Evolutionary conservation across 495 filamentous ascomycete species (phyloP), one percentile per base, ranked within the genome.

Genomic region (Aspergillus mulundensis): DNA sequence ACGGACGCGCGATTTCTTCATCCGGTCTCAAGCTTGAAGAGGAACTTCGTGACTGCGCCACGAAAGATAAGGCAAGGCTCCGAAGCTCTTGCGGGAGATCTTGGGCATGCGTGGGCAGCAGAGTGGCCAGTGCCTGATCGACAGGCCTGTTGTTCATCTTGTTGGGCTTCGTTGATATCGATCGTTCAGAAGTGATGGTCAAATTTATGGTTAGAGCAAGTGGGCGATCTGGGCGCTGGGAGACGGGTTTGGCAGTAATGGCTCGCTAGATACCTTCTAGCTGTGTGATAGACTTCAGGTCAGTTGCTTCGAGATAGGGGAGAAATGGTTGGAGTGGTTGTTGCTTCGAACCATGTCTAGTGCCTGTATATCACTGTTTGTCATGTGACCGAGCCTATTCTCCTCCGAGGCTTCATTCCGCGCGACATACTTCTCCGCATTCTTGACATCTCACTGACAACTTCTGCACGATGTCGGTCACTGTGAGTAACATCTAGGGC

Each of bases 1-100:
- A 96, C 10, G 84, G 80, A 7, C 93, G 82, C 16, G 87, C 89
- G 58, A 91, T 85, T 67, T 98, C 93, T 69, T 98, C 93, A 53
- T 94, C 89, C 7, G 85, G 80, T 63, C 91, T 95, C 11, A 97
- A 73, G 18, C 80, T 87, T 60, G 82, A 84, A 25, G 92, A 90
- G 25, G 84, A 87, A 65, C 81, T 85, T 7, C 90, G 84, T 5
- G 91, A 96, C 65, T 96, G 93, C 21, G 91, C 88, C 32, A 97
- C 83, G 11, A 97, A 80, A 15, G 89, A 91, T 47, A 79, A 72
- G 1, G 94, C 85, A 14, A 96, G 80, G 45, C 90, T 84, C 25
- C 89, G 61, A 14, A 98, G 87, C 42, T 88, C 84, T 30, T 76
- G 73, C 0, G 94, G 94, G 1, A 95, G 70, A 15, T 85, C 77